Conservation (phyloP, 257 asterid species). For the Gentiana dahurica region DNA sequence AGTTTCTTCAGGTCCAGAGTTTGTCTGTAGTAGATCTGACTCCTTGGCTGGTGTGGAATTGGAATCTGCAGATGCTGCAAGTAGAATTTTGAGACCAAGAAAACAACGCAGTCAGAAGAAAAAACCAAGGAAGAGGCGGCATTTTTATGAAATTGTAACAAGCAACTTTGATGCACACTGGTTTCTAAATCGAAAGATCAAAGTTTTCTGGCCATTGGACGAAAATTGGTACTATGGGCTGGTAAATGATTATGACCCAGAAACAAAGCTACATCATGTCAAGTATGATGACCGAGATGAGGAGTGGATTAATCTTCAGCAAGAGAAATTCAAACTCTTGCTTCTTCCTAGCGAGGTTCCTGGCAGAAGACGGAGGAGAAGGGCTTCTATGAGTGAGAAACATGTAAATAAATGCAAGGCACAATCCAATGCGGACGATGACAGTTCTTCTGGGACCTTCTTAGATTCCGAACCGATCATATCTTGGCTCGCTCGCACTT, state of each 20-base stretch:
- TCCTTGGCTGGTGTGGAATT: slow-evolving; percentile 38
- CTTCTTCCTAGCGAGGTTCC: slow-evolving; percentile 89
- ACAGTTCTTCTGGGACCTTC: slow-evolving; percentile 28
- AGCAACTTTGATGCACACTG: slow-evolving; percentile 58
- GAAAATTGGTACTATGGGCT: slow-evolving; percentile 91
- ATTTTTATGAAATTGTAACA: slow-evolving; percentile 69
- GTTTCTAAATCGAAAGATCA: slow-evolving; percentile 69
- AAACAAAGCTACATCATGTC: slow-evolving; percentile 62
- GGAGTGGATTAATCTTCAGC: slow-evolving; percentile 82
- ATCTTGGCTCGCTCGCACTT: slow-evolving; percentile 81
- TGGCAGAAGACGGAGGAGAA: slow-evolving; percentile 29
- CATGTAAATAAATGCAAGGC: slow-evolving; percentile 23
- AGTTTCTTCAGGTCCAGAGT: slow-evolving; percentile 38
- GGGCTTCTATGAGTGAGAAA: slow-evolving; percentile 20
- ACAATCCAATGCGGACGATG: slow-evolving; percentile 34
- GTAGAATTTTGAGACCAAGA: slow-evolving; percentile 72
- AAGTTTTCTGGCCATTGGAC: slow-evolving; percentile 92
- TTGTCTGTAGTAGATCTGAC: slow-evolving; percentile 30
- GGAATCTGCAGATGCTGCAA: slow-evolving; percentile 41
- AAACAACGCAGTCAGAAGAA: slow-evolving; percentile 48
- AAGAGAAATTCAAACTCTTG: slow-evolving; percentile 84
- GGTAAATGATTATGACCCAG: slow-evolving; percentile 70
- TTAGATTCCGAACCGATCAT: slow-evolving; percentile 85
- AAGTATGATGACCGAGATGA: slow-evolving; percentile 93
- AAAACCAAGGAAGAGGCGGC: slow-evolving; percentile 71